A percentile compares a stretch with the other conserved stretches of the same genome.
Conservation (phyloP, 192 early-diverging fungal species). For the Backusella tuberculispora region DNA sequence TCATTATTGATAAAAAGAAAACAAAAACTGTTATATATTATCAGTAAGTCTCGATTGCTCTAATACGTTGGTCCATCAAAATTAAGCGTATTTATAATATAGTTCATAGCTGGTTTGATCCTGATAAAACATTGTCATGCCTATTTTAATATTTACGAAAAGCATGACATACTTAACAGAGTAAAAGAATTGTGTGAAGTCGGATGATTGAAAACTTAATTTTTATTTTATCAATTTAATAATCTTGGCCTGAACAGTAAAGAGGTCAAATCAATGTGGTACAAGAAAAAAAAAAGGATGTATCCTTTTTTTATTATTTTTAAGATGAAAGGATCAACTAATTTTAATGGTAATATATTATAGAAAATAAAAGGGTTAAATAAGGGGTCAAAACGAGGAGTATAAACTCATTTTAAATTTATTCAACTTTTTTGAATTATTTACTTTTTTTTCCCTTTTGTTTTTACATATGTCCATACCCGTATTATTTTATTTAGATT, state of each 20-base stretch:
- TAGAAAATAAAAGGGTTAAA: neutral
- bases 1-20: no score
- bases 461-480: neutral
- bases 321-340: neutral
- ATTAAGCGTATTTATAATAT: neutral
- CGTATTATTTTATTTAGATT: neutral
- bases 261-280: neutral
- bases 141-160: neutral
- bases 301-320: neutral
- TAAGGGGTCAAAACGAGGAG: neutral
- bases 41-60: no score
- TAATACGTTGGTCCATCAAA: no score
- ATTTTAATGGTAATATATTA: neutral
- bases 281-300: neutral
- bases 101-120: neutral
- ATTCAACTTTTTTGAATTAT: neutral
- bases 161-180: neutral
- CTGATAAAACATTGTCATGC: neutral
- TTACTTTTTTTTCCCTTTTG: neutral
- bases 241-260: neutral
- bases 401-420: constrained; percentile 1
- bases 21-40: no score
- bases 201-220: neutral
- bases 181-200: neutral
- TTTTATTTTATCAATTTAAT: neutral